These are phyloP conservation scores for Umbelopsis sp. DNA, from an alignment of 192 early-diverging fungal genomes.

Conservation along the genomic window DNA sequence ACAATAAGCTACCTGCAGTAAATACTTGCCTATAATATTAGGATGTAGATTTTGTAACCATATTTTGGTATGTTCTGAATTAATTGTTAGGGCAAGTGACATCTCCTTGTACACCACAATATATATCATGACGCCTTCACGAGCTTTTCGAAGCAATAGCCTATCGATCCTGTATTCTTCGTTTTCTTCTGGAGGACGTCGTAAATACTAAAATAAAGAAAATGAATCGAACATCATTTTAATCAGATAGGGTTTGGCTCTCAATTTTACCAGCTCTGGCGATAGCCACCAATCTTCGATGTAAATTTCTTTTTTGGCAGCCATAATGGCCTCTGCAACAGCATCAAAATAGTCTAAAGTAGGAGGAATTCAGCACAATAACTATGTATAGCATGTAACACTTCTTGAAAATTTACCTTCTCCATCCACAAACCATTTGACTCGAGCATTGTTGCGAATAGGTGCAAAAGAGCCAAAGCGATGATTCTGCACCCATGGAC, in stretches of 20 bases:
- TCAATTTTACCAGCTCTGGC: slow-evolving; percentile 70
- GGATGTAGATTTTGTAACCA: slow-evolving; percentile 70
- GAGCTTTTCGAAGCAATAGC: slow-evolving; percentile 77
- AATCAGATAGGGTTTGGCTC: not conserved
- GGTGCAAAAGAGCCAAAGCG: slow-evolving; percentile 82
- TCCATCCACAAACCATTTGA: slow-evolving; percentile 81
- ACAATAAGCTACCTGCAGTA: slow-evolving; percentile 28
- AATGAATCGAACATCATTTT: not conserved
- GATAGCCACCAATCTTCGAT: slow-evolving; percentile 92
- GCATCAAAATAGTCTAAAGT: slow-evolving; percentile 72
- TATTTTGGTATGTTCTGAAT: slow-evolving; percentile 74
- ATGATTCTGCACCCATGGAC: slow-evolving; percentile 67
- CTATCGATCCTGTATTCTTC: slow-evolving; percentile 80
- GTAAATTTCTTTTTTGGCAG: slow-evolving; percentile 73
- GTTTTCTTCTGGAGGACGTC: slow-evolving; percentile 72
- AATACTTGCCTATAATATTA: slow-evolving; percentile 81
- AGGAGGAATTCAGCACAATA: not conserved
- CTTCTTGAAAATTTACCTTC: slow-evolving; percentile 52
- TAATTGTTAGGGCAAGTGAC: slow-evolving; percentile 69
- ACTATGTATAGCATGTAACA: no score
- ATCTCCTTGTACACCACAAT: slow-evolving; percentile 88
- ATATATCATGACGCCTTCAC: slow-evolving; percentile 84
- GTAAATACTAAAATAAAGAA: slow-evolving; percentile 58
- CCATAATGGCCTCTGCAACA: slow-evolving; percentile 72
- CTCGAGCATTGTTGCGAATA: slow-evolving; percentile 61